These are phyloP conservation scores for Xerocomus potaroensis DNA, from an alignment of 768 basidiomycete genomes.

Conservation along the genomic window DNA sequence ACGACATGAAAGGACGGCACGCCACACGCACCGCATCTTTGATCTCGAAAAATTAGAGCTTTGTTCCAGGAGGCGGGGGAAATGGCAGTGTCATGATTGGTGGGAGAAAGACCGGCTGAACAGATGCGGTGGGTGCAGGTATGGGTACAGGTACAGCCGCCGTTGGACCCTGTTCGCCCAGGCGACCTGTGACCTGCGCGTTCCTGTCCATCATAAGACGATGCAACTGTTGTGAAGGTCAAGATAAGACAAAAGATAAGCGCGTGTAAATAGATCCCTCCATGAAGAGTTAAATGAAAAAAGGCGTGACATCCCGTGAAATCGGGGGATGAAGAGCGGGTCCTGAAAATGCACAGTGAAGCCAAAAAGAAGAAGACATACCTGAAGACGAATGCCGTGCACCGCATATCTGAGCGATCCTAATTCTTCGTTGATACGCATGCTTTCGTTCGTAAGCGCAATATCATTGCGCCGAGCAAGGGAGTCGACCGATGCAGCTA, in stretches of 20 bases:
- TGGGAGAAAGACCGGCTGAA: constrained; percentile 23
- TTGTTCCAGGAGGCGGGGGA: constrained; percentile 28
- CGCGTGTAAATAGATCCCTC: constrained; percentile 7
- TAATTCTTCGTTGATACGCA: constrained; percentile 70
- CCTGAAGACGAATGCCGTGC: constrained; percentile 79
- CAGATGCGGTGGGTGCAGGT: constrained; percentile 18
- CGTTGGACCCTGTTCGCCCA: constrained; percentile 20
- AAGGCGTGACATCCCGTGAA: neutral
- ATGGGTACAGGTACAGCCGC: constrained; percentile 18
- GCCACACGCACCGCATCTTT: constrained; percentile 2
- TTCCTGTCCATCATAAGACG: constrained; percentile 76
- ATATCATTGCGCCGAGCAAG: constrained; percentile 62
- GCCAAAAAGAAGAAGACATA: constrained; percentile 37
- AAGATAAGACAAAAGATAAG: constrained; percentile 16
- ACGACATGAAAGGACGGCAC: neutral
- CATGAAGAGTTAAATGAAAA: constrained; percentile 3
- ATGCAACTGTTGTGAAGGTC: constrained; percentile 49
- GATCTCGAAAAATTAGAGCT: constrained; percentile 18
- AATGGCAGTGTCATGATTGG: constrained; percentile 32
- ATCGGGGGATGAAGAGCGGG: neutral
- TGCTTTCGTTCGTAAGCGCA: constrained; percentile 63
- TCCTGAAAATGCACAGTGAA: constrained; percentile 5
- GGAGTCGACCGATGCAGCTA: constrained; percentile 59
- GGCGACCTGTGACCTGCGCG: constrained; percentile 49
- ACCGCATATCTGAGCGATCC: constrained; percentile 62